Base-by-base conservation (phyloP, 108 stramenopile genomes). In the Discostella pseudostelligera region DNA sequence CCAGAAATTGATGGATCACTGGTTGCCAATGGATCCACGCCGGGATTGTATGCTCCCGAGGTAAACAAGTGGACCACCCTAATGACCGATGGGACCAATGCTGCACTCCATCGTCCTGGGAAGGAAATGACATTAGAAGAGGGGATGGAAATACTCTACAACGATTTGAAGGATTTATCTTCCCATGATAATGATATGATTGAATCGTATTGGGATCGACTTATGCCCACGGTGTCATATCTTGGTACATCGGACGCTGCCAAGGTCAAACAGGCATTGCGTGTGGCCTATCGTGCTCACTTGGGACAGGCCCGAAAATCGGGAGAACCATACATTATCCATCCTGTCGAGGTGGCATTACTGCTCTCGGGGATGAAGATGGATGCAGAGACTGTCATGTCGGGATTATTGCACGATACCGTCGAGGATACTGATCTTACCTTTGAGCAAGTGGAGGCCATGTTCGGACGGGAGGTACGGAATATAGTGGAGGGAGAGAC, bases 401-500 rank as follows among this genome's bases (percentile, higher is more conserved):
- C 97, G 35, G 97, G 95, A 4, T 70, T 97, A n/a, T 81, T 97
- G 3, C 97, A 97, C 78, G 97, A 97, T 81, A 97, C 97, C 8
- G 97, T 96, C 32, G 97, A 97, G 74, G 97, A 97, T 79, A 97
- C 97, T 1, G 87, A 89, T 26, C 66, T 97, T 46, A 90, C 95
- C 19, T 94, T 97, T 67, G 87, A 83, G 57, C 83, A 94, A 25
- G 79, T 97, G n/a, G 95, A 95, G 80, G 81, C 79, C 26, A 82
- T 93, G 77, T 97, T 97, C 81, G 97, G 97, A 9, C 28, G 45
- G 4, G 87, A 82, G 28, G 96, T 96, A 7, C 69, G 83, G 58
- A 73, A 72, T 29, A 97, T 97, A 59, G 97, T 97, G 37, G 96
- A 96, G 74, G 97, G 97, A 14, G 97, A 97, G 63, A 97, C 97